Evolutionary conservation across 2,329 filamentous ascomycete genomes (phyloP), one percentile per base, ranked within the genome.

Genomic region (Sporothrix inflata): DNA sequence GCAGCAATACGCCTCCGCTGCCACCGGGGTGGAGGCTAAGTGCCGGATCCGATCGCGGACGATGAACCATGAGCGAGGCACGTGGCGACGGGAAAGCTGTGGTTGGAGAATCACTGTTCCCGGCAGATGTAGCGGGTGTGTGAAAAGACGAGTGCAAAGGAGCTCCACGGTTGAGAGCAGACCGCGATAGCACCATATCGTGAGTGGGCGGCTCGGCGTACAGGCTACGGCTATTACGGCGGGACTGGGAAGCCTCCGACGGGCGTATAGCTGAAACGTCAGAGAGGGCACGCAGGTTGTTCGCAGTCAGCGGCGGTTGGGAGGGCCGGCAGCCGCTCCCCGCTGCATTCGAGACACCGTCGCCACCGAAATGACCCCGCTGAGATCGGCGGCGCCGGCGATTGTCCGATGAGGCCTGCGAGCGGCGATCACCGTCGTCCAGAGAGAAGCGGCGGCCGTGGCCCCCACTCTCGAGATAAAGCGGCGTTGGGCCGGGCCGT

Each of bases 201-300:
- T 81, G 80, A 9, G 84, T 80, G 73, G 78, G 81, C 47, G 81
- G 86, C 81, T 84, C 83, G n/a, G 81, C 81, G 71, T 83, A 83
- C 1, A 82, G 81, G 16, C 80, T 78, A 21, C 77, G 80, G 75
- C 84, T 80, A 16, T 81, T 78, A 30, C 77, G 80, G 76, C 83
- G 83, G 3, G 78, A 74, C 4, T 77, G 76, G 0, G 84, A 83
- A 4, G 81, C 79, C 49, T 77, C 79, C 30, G 85, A 87, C 0
- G 86, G 84, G 0, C 83, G 74, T 3, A 82, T 83, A 24, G 84
- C 82, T 0, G 86, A 87, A 2, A 87, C 83, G 75, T 89, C 87
- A 70, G 84, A 85, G 72, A 85, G 82, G 1, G 85, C 83, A 75
- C 85, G 84, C 67, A 89, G 85, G 76, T 89, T 89, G 71, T 78